Percentiles rank a stretch among this genome's conserved stretches.
These are phyloP conservation scores for Verruconis gallopava DNA, from an alignment of 2,329 filamentous ascomycete genomes.

Conservation along the genomic window DNA sequence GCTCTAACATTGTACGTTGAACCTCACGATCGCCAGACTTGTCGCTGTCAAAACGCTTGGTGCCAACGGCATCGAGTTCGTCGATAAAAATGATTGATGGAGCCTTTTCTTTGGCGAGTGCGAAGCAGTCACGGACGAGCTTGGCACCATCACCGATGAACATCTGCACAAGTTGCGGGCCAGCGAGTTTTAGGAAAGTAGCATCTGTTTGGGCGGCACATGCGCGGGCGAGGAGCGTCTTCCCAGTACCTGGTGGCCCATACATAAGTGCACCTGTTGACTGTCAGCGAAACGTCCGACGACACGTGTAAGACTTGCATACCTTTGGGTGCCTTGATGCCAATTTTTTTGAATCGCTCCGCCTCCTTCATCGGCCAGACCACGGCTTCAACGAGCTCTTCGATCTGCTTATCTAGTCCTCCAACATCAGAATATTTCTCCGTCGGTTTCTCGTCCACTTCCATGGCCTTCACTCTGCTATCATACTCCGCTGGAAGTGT, in stretches of 20 bases:
- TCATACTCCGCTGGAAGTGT: conserved; percentile 97
- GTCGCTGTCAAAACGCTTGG: conserved; percentile 96
- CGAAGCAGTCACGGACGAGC: conserved; percentile 93
- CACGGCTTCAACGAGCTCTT: conserved; percentile 94
- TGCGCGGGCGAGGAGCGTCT: conserved; percentile 83
- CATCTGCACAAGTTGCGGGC: conserved; percentile 97
- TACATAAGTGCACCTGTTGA: conserved; percentile 90
- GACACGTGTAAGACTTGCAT: no score
- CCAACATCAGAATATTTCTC: conserved; percentile 98
- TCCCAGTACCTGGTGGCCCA: conserved; percentile 79
- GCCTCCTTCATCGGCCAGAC: conserved; percentile 99
- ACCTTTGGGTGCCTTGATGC: conserved; percentile 99
- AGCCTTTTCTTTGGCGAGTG: conserved; percentile 94
- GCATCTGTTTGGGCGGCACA: conserved; percentile 97
- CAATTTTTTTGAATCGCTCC: conserved; percentile 98
- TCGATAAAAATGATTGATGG: conserved; percentile 99
- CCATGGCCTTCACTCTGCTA: conserved; percentile 98
- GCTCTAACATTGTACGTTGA: conserved; percentile 95
- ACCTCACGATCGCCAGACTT: conserved; percentile 97
- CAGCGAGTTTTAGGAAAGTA: conserved; percentile 95
- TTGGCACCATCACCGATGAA: conserved; percentile 98
- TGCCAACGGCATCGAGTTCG: conserved; percentile 97
- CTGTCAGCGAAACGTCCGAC: no score
- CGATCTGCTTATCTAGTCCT: conserved; percentile 96
- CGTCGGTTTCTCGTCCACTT: conserved; percentile 98